Base-by-base conservation (phyloP, 805 yeast species). In the Candida coleopterorum region DNA sequence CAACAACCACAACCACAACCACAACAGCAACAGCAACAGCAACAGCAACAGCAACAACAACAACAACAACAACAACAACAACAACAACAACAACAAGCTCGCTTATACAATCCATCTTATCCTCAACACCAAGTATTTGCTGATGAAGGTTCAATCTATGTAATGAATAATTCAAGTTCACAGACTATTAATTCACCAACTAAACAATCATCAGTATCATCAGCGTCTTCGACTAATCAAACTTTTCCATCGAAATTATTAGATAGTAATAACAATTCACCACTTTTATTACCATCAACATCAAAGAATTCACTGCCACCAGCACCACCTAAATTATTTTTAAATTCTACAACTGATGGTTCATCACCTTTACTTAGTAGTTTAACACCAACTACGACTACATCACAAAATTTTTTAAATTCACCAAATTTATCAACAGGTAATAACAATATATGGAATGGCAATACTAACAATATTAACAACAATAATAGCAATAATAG, bases 21-120 rank as follows among this genome's bases (percentile, higher is more conserved):
- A n/a, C n/a, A n/a, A n/a, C n/a, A 58, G 55, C 9, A 58, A n/a
- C 50, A 11, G 55, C 35, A 29, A 16, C 40, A 32, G 15, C 40
- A 33, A 12, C 41, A 36, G 21, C 42, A 38, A 21, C 41, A 38
- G 12, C 38, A 35, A 29, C 39, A 42, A 18, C 43, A 35, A 15
- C 41, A 36, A 11, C 31, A 26, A 18, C 41, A 29, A 8, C 24
- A 24, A n/a, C 39, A 36, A 22, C 35, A 38, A 16, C 31, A 31
- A 18, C 24, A 11, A 7, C 18, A 7, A n/a, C 34, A 32, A 17
- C 28, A 14, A 4, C 34, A 21, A 22, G 22, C 25, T 25, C 14
- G 10, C 9, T 24, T 25, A 3, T 25, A 25, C 27, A 14, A 25
- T 14, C 29, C n/a, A 12, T 16, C 18, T 23, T 21, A 20, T 26